Conservation (phyloP, 2,329 filamentous ascomycete species). For the Harringtonia lauricola region DNA sequence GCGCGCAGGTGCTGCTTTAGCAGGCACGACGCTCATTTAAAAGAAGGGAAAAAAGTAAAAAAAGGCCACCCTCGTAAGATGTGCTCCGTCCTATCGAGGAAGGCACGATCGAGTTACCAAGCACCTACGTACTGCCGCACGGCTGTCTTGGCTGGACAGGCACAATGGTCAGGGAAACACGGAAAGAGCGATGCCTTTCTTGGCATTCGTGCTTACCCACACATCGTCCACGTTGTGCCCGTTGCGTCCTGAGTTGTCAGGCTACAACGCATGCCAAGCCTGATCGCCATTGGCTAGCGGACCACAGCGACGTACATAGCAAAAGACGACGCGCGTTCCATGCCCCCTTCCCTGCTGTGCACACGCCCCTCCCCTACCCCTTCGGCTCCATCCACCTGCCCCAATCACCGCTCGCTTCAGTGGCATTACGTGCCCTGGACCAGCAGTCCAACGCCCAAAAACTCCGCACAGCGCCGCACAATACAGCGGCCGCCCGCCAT, state of each 20-base stretch:
- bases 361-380: not conserved
- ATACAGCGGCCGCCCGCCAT: too few species aligned
- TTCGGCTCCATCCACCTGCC: not conserved
- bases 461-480: not conserved
- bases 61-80: too few species aligned
- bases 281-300: conserved; percentile 8
- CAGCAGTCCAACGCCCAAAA: not conserved
- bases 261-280: conserved; percentile 6
- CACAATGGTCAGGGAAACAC: too few species aligned
- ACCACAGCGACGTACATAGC: conserved; percentile 1
- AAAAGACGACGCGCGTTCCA: conserved; percentile 13
- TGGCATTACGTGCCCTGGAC: conserved; percentile 5
- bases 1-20: too few species aligned
- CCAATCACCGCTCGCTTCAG: conserved; percentile 1
- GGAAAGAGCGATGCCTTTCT: not conserved
- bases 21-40: too few species aligned
- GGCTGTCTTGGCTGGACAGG: too few species aligned
- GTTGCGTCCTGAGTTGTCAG: conserved; percentile 5
- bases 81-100: too few species aligned
- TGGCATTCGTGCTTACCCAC: not conserved
- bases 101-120: too few species aligned
- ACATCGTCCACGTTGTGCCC: conserved; percentile 5
- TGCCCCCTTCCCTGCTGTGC: conserved; percentile 3
- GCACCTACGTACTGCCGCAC: too few species aligned
- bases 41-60: too few species aligned